Evolutionary conservation across 805 yeast genomes (phyloP), one percentile per base, ranked within the genome.

Genomic region (Nakazawaea ishiwadae): DNA sequence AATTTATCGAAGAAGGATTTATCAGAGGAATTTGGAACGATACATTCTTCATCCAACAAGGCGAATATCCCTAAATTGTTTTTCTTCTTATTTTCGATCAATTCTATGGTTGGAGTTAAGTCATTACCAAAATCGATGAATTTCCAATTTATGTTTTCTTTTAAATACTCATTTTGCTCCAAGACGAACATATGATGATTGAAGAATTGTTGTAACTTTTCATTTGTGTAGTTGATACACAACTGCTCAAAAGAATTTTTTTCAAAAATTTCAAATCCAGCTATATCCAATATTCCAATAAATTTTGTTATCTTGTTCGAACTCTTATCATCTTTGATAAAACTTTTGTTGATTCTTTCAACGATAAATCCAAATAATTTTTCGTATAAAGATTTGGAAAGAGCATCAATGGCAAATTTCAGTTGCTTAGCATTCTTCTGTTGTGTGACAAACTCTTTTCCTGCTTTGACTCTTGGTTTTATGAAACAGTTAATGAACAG

Each of bases 121-220:
- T 93, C 97, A 46, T 82, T 84, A 12, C 99, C 99, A 63, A 89
- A 93, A 58, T 93, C 99, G 37, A 91, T 83, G 51, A 82, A 91
- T 45, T 75, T 72, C 82, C 82, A 77, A 47, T 73, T 73, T 35
- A 77, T 76, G 39, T 77, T 76, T 54, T 77, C 82, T 40, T 77
- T 64, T 40, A 76, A 52, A 46, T 77, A 77, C 51, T 77, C 82
- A 47, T 77, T 74, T 54, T 77, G 82, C 53, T 77, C 82, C 35
- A 77, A 58, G 11, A 75, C 77, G 52, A 77, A 77, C 52, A 77
- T 73, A 51, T 77, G 81, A 52, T 77, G 82, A 52, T 77, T 77
- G 62, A 77, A 77, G 45, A 73, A 77, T 49, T 77, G 81, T 52
- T 77, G 82, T 28, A 77, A 59, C 46, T 75, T 75, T 53, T 77